Evolutionary conservation across 441 rosid genomes (phyloP).

Genomic region (Pelargonium citronellum): DNA sequence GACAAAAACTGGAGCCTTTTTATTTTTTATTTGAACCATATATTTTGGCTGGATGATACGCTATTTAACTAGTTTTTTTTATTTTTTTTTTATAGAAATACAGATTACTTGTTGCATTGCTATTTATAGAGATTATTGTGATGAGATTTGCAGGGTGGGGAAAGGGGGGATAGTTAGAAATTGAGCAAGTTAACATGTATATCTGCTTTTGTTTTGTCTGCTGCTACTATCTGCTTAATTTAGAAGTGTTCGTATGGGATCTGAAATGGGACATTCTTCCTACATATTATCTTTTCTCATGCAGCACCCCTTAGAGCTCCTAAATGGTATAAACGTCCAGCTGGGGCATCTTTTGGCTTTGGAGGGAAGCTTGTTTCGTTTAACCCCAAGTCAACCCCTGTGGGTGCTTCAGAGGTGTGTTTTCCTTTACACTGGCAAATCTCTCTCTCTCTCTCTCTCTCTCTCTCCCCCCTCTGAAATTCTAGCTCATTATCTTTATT

Average conservation of each 20-base stretch:
- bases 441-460: constrained; percentile 14
- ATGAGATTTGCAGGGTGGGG: too few species aligned
- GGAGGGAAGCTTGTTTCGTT: constrained; percentile 97
- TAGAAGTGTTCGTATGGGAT: neutral
- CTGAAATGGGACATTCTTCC: constrained; percentile 2
- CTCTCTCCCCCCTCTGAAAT: neutral
- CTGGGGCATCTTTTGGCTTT: constrained; percentile 96
- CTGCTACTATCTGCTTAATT: neutral
- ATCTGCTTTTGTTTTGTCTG: neutral
- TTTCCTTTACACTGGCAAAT: constrained; percentile 16
- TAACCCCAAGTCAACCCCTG: constrained; percentile 44
- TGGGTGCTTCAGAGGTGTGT: constrained; percentile 73
- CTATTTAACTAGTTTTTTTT: too few species aligned
- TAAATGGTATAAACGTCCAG: constrained; percentile 93
- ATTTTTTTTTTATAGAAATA: too few species aligned
- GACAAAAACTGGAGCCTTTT: neutral
- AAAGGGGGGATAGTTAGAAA: too few species aligned
- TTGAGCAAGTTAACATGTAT: too few species aligned
- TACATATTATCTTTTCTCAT: constrained; percentile 5
- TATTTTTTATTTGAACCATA: neutral
- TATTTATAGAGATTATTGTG: too few species aligned
- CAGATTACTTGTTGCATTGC: too few species aligned
- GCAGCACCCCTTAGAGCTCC: constrained; percentile 83
- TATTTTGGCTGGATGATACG: too few species aligned
- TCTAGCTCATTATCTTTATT: constrained; percentile 18